Evolutionary conservation across 768 basidiomycete species (phyloP), one percentile per base, ranked within the genome.

Genomic region (Lactifluus volemus): DNA sequence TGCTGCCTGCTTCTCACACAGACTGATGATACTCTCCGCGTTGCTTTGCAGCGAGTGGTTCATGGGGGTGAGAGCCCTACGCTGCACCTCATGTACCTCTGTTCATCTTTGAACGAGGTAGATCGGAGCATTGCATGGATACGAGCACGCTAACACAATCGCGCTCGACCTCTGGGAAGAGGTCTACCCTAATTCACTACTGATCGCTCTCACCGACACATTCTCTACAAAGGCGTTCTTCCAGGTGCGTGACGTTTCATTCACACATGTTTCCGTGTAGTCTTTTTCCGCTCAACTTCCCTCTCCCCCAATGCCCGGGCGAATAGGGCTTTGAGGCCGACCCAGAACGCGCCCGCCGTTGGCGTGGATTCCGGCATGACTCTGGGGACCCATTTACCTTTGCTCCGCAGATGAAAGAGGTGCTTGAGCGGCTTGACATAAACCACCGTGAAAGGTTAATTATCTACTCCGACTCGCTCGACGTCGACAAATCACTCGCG

Each of bases 141-240:
- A 98, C 69, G 82, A 86, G 58, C 72, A 80, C 42, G 85, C 85
- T 19, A 92, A 97, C 70, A 74, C 77, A 0, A 73, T 76, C 11
- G 92, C 93, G 0, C 77, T 98, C 70, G 79, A 86, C 47, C 79
- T 91, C 53, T 99, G 97, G 97, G 90, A 98, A 69, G 73, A 81
- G 50, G 84, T 88, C 45, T 86, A 89, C 67, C 73, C 75, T 5
- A 71, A 82, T 69, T 61, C 68, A 21, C 74, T 84, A 32, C 80
- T 87, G 56, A 81, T 92, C 60, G 92, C 94, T 19, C 76, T 98
- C 38, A 97, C 97, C 14, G 97, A 99, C 73, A 99, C 97, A 0
- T 98, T 97, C 73, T 89, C 94, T 6, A 91, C 89, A 1, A 74
- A 81, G 36, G 84, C 82, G 0, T 98, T 98, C 75, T 94, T 92